Percentiles rank a stretch among this genome's conserved stretches.
Evolutionary conservation across 345 rosid genomes (phyloP).

Genomic region (Viola odorata): DNA sequence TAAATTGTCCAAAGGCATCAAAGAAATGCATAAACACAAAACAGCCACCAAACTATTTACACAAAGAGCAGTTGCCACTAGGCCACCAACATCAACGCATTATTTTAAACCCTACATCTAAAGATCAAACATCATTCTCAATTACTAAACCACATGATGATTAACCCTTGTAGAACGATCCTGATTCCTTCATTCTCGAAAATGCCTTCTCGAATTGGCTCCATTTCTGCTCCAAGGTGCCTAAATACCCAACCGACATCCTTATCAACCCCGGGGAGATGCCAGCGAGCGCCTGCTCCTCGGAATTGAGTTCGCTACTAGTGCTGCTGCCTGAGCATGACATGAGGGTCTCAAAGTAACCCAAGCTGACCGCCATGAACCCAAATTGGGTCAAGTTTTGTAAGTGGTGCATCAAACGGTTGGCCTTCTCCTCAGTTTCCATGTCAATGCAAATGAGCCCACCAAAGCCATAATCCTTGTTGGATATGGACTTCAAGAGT

Average conservation of each 20-base stretch:
- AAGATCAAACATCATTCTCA: background rate
- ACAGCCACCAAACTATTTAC: background rate
- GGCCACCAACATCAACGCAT: background rate
- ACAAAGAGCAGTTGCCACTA: too few species aligned
- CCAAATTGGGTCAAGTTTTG: conserved; percentile 78
- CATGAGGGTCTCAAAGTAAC: conserved; percentile 90
- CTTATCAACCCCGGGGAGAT: conserved; percentile 85
- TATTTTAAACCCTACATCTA: background rate
- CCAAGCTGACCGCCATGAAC: conserved; percentile 93
- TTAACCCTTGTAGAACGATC: conserved; percentile 1
- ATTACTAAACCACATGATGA: background rate
- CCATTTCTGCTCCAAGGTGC: conserved; percentile 90
- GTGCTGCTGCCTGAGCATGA: conserved; percentile 96
- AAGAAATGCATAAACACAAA: too few species aligned
- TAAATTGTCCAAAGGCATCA: background rate
- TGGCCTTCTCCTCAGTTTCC: conserved; percentile 81
- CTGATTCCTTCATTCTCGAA: conserved; percentile 38
- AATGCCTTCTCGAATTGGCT: conserved; percentile 72
- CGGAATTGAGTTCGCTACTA: conserved; percentile 68
- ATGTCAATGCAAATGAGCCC: conserved; percentile 77
- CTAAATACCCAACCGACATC: conserved; percentile 80
- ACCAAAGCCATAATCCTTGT: conserved; percentile 75
- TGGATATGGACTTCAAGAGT: conserved; percentile 51
- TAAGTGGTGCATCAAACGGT: conserved; percentile 60
- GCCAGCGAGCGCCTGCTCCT: conserved; percentile 74